Evolutionary conservation across 2,329 filamentous ascomycete species (phyloP), one percentile per base, ranked within the genome.

Genomic region (Didymellaceae sp.): DNA sequence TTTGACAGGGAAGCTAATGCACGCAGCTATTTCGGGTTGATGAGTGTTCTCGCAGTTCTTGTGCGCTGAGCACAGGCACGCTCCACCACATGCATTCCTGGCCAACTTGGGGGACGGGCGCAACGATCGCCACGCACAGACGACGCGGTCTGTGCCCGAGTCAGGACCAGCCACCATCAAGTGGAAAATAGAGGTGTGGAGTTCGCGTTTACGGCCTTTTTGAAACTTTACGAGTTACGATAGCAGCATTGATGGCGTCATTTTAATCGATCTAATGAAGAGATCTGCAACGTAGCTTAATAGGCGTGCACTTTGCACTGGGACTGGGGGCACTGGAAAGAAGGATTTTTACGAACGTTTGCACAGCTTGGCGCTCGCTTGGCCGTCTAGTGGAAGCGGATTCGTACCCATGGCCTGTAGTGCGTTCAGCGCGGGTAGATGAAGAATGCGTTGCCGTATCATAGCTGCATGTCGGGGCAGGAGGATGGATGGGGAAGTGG

Each of bases 11-110:
- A 57, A 55, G 63, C 68, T 71, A 69, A 73, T 61, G 61, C 63
- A 62, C 54, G 57, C 61, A 76, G 74, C 57, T 76, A 75, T 69
- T 73, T 75, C 51, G 70, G 67, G 52, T 39, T 72, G 33, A 74
- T 74, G 71, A 65, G 65, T 55, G 52, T 77, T 37, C 70, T 78
- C 55, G 74, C 74, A 45, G 72, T 63, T 43, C 49, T 72, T 26
- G 65, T 63, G 60, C 58, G 59, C 53, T 73, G 67, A 72, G 57
- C 49, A 52, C 55, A 40, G 47, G 40, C 46, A 44, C 17, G 41
- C 37, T 28, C 45, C 45, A 35, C 42, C 20, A 31, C 52, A 57
- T 32, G 18, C 49, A 52, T 52, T 52, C 43, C 43, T 47, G 42
- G 38, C 48, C 25, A 41, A 40, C 28, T 51, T 32, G 48, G 41